Evolutionary conservation across 1,284 basidiomycete species (phyloP), one percentile per base, ranked within the genome.

Genomic region (Hemileia vastatrix): DNA sequence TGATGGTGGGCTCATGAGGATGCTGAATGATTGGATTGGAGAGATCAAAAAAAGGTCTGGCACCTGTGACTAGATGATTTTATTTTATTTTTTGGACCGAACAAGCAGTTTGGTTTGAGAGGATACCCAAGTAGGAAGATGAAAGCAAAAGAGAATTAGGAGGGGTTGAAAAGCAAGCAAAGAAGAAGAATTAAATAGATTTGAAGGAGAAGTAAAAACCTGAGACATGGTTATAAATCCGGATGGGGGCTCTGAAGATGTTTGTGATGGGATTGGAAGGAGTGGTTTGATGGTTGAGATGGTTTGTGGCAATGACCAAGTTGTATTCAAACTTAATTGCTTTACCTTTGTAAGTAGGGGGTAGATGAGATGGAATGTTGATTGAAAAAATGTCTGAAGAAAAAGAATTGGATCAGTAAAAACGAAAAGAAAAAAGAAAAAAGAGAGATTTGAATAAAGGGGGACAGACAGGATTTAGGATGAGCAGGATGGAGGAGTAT

Each of bases 321-420:
- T 90, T 86, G 73, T 97, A 97, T 5, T 86, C 85, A 75, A 98
- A 92, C 68, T 81, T 82, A 66, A 96, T 80, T 0, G 85, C 81
- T 54, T 86, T 84, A 1, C 94, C 94, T 43, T 83, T 82, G 78
- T 88, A 95, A 0, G 91, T 90, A 0, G 94, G 94, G 0, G 94
- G 94, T 0, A 97, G 79, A 63, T 83, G 83, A 3, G 83, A 79
- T 0, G 94, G 92, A 0, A 95, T 77, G 1, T 78, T 76, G 2
- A 92, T n/a, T n/a, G n/a, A n/a, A n/a, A n/a, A n/a, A n/a, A n/a
- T n/a, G n/a, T n/a, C n/a, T n/a, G n/a, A n/a, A n/a, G n/a, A n/a
- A n/a, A n/a, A n/a, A n/a, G n/a, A n/a, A n/a, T n/a, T n/a, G n/a
- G n/a, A n/a, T n/a, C n/a, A n/a, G n/a, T n/a, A n/a, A n/a, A n/a